Evolutionary conservation across 2,329 filamentous ascomycete species (phyloP).

Genomic region (Fusarium nelsonii): DNA sequence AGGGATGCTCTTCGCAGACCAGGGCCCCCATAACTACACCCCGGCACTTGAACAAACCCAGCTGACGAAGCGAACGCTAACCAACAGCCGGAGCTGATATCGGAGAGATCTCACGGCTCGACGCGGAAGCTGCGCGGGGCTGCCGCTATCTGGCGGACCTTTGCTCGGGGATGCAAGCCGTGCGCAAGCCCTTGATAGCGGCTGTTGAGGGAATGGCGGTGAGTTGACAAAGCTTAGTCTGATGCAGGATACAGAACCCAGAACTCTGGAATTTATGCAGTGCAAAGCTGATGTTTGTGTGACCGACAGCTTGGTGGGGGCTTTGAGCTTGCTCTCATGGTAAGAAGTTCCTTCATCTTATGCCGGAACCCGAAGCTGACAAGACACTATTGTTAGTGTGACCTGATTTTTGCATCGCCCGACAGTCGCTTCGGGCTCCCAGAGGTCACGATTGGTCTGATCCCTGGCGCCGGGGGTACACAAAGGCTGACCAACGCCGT

Average conservation of each 20-base stretch:
- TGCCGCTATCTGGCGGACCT: conserved; percentile 58
- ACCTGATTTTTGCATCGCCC: conserved; percentile 55
- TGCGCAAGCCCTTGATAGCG: conserved; percentile 62
- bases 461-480: conserved; percentile 57
- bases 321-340: conserved; percentile 63
- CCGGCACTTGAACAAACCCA: conserved; percentile 25
- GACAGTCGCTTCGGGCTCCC: conserved; percentile 56
- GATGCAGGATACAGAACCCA: background rate
- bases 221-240: conserved; percentile 44
- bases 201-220: conserved; percentile 65
- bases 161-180: conserved; percentile 50
- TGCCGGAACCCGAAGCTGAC: conserved; percentile 10
- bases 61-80: conserved; percentile 16
- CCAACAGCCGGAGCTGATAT: conserved; percentile 53
- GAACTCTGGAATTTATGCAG: background rate
- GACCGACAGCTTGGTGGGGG: conserved; percentile 61
- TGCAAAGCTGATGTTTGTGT: conserved; percentile 14
- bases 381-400: conserved; percentile 49
- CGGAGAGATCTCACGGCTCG: conserved; percentile 52
- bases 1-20: conserved; percentile 1
- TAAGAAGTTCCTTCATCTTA: conserved; percentile 40
- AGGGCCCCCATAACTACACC: background rate
- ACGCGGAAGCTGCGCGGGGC: conserved; percentile 50
- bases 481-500: conserved; percentile 57
- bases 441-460: conserved; percentile 56